Base-by-base conservation (phyloP, 2,329 filamentous ascomycete species). In the Trichoderma polysporum region DNA sequence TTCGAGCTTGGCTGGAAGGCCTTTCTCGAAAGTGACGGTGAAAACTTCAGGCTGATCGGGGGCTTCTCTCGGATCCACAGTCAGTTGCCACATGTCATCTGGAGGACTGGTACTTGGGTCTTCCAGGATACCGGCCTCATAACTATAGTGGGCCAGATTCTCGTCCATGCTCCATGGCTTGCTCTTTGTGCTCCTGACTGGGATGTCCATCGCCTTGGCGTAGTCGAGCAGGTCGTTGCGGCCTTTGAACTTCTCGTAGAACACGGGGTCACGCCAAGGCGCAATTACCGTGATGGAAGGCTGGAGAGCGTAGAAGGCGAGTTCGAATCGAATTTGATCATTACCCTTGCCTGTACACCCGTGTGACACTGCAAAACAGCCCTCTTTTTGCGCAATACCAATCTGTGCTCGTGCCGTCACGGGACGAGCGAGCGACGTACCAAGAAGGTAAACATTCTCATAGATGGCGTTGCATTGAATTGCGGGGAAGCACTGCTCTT, bases 71-170 rank as follows among this genome's bases (percentile, higher is more conserved):
- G 60, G 60, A 52, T 64, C 60, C 6, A 56, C 31, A 56, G 84
- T 85, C 74, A 85, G 79, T 73, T 85, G 91, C 90, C 90, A 93
- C 85, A 93, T 89, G 73, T 91, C 86, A 72, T 86, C 82, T 27
- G 90, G 89, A 47, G 90, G 85, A 68, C 85, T 85, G 68, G 82
- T 78, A 71, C 82, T 74, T 15, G 81, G 79, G 65, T 84, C 83
- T 77, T 90, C 88, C 57, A 91, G 82, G 70, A 88, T 90, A 75
- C 91, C 91, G 60, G 89, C 89, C 83, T 96, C 92, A 79, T 95
- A 96, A 69, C 82, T 85, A 83, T 89, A 92, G 80, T 73, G 71
- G 47, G 68, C 62, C n/a, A 73, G 49, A 50, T 72, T 69, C 33
- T 69, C 79, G 68, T 82, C 81, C 85, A 87, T 82, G 68, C 80